Percentiles rank a stretch among this genome's conserved stretches.
These are phyloP conservation scores for Ilyonectria mors-panacis DNA, from an alignment of 2,329 filamentous ascomycete species.

Conservation along the genomic window DNA sequence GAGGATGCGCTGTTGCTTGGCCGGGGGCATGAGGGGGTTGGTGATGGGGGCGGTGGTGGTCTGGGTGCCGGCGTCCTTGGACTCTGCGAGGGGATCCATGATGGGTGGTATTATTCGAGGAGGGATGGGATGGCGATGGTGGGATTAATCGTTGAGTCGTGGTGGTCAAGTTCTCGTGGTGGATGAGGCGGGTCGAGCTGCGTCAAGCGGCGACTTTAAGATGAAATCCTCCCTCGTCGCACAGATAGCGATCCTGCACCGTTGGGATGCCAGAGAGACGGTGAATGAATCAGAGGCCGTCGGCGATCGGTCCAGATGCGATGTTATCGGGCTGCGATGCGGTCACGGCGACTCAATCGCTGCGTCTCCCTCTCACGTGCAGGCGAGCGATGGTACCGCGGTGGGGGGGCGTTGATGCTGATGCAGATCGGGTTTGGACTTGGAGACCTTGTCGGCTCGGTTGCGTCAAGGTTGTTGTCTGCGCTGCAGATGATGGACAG, in stretches of 20 bases:
- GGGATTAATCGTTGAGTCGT: not conserved
- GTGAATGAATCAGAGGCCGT: not conserved
- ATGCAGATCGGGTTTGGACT: not conserved
- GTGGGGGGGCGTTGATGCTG: not conserved
- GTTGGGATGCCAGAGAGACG: not conserved
- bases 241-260: not conserved
- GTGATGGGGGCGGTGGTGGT: slow-evolving; percentile 4
- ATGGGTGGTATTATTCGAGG: not conserved
- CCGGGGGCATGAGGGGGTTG: slow-evolving; percentile 49
- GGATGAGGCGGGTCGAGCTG: not conserved
- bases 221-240: not conserved
- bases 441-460: not conserved
- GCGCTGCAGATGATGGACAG: not conserved
- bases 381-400: not conserved
- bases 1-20: slow-evolving; percentile 60
- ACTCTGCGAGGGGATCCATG: slow-evolving; percentile 22
- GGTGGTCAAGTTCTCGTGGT: not conserved
- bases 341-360: not conserved
- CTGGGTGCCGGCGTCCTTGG: slow-evolving; percentile 19
- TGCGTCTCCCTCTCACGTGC: not conserved
- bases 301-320: not conserved
- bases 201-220: not conserved
- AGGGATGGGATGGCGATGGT: not conserved
- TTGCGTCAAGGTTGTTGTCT: not conserved
- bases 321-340: not conserved